Evolutionary conservation across 768 basidiomycete species (phyloP), one percentile per base, ranked within the genome.

Genomic region (Lactarius quietus): DNA sequence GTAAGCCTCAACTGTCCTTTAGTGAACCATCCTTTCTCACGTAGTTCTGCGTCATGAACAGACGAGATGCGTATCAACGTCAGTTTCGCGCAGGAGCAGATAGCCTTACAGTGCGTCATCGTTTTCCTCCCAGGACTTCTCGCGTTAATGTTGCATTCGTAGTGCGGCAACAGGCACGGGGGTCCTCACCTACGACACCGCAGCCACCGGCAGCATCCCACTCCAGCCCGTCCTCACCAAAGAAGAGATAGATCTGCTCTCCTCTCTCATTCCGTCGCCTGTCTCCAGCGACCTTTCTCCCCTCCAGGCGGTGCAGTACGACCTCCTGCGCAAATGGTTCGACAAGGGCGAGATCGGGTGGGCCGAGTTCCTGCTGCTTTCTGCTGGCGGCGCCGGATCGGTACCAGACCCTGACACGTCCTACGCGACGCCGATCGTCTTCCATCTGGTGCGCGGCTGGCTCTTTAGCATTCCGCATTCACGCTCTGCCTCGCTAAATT

Each of bases 341-440:
- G 56, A 62, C 10, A 65, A 66, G 48, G 65, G 65, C 18, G 45
- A 68, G 65, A 62, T 66, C 48, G 64, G 64, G 23, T 68, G 67
- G 67, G 67, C 65, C 36, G 65, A 68, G 43, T 59, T 68, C 52
- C 57, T 68, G 23, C 15, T 68, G 20, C 67, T 68, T 36, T 61
- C 67, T 28, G 60, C 63, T 0, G 67, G 67, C n/a, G 64, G 67
- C 3, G 67, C 67, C 29, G 61, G 56, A 9, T 41, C 57, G 2
- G n/a, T 48, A 4, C 65, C 67, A 7, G 58, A 48, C 31, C 57
- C 60, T 3, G 61, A 59, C 31, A 68, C 64, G 14, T 62, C 67
- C 35, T 68, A 68, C 26, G 64, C 65, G 4, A 68, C 65, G 14
- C 67, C 67, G 26, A 68, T 68, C 35, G 65, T 68, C 23, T 68